A percentile compares a stretch with the other conserved stretches of the same genome.
phyloP scores from a whole-genome alignment of 2,329 filamentous ascomycete species.

The Fusarium begoniae region DNA sequence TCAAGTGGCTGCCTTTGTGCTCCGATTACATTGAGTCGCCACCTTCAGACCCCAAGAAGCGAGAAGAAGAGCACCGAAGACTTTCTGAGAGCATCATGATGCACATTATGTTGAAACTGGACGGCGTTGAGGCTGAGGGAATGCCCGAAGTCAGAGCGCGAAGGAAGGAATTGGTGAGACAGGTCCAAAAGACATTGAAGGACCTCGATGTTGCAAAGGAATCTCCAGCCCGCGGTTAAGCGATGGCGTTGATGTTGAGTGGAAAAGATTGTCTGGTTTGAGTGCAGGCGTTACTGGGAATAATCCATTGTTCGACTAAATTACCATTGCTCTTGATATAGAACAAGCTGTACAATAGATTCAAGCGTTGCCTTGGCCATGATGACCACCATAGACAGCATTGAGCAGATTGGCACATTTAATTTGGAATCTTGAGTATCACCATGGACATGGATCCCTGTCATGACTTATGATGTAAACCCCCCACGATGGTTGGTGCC shows the following conservation, averaged over 20 bases:
- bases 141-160: conserved; percentile 69
- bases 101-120: conserved; percentile 79
- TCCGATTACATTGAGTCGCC: conserved; percentile 68
- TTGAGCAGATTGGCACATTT: conserved; percentile 26
- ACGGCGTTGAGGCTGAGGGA: conserved; percentile 78
- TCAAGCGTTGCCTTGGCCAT: conserved; percentile 36
- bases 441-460: background rate
- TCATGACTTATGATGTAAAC: conserved; percentile 1
- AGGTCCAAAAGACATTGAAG: conserved; percentile 73
- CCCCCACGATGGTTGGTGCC: background rate
- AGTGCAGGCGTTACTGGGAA: conserved; percentile 37
- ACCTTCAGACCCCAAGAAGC: conserved; percentile 72
- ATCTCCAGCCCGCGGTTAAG: conserved; percentile 14
- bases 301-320: conserved; percentile 5
- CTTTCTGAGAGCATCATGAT: conserved; percentile 80
- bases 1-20: conserved; percentile 72
- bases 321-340: conserved; percentile 37
- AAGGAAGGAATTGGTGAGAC: conserved; percentile 77
- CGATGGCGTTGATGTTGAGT: conserved; percentile 2
- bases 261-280: conserved; percentile 31
- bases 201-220: conserved; percentile 64
- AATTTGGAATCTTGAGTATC: background rate
- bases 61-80: conserved; percentile 77
- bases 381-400: conserved; percentile 40
- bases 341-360: conserved; percentile 44